phyloP scores from a whole-genome alignment of 495 filamentous ascomycete genomes.

The Hypoxylon crocopeplum region DNA sequence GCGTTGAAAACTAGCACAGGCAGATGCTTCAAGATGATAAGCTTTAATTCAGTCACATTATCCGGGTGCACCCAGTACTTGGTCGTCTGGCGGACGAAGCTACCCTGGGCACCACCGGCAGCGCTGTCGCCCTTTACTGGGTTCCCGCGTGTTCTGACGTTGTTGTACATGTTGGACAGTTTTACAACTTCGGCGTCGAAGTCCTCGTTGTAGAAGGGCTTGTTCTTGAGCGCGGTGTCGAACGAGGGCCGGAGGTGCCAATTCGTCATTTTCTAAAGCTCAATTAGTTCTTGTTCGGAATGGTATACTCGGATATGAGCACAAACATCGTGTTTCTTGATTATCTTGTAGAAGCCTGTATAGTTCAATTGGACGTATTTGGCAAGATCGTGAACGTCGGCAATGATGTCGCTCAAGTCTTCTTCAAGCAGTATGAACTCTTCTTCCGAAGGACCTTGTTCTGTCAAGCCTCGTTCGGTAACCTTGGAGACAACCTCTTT shows the following conservation, averaged over 20 bases:
- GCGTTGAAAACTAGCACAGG: conserved; percentile 97
- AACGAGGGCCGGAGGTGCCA: conserved; percentile 97
- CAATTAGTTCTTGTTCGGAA: conserved; percentile 32
- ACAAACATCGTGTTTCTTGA: conserved; percentile 98
- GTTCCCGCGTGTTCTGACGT: conserved; percentile 90
- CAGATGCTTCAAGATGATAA: conserved; percentile 97
- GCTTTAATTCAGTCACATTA: conserved; percentile 97
- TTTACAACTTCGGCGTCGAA: conserved; percentile 97
- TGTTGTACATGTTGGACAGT: conserved; percentile 93
- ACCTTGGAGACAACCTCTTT: conserved; percentile 80
- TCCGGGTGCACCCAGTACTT: conserved; percentile 99
- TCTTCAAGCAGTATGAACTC: conserved; percentile 95
- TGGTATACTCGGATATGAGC: neutral
- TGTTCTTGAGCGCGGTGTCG: conserved; percentile 87
- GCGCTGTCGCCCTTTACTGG: conserved; percentile 90
- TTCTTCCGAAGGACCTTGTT: conserved; percentile 77
- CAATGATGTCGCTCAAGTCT: conserved; percentile 96
- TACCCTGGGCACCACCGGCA: conserved; percentile 91
- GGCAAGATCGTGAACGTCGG: conserved; percentile 96
- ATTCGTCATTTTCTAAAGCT: conserved; percentile 80
- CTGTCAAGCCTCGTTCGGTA: conserved; percentile 59
- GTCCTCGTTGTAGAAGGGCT: conserved; percentile 98
- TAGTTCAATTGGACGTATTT: conserved; percentile 99
- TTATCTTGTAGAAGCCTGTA: conserved; percentile 99
- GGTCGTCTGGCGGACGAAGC: conserved; percentile 95